phyloP scores from a whole-genome alignment of 2,329 filamentous ascomycete species.

The Phaeosphaeriaceae sp. region DNA sequence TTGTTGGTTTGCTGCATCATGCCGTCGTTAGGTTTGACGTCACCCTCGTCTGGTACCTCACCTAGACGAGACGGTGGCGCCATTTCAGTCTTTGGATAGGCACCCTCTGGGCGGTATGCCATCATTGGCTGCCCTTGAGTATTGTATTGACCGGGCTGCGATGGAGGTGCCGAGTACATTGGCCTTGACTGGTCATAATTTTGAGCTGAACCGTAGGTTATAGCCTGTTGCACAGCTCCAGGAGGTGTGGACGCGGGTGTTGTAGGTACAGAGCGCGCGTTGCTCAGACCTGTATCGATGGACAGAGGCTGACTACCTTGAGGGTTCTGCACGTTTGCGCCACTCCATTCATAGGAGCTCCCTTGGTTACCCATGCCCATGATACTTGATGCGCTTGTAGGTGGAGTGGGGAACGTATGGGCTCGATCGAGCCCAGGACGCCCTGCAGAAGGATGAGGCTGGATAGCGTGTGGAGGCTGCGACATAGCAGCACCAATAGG shows the following conservation, averaged over 20 bases:
- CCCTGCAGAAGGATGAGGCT: constrained; percentile 61
- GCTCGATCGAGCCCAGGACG: constrained; percentile 78
- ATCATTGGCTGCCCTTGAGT: constrained; percentile 69
- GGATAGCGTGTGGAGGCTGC: constrained; percentile 70
- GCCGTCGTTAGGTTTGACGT: constrained; percentile 68
- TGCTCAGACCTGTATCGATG: constrained; percentile 80
- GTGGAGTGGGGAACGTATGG: constrained; percentile 92
- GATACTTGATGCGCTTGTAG: constrained; percentile 88
- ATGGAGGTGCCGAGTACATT: constrained; percentile 75
- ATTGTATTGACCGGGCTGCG: constrained; percentile 71
- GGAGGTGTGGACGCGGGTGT: constrained; percentile 93
- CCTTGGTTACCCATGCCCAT: constrained; percentile 77
- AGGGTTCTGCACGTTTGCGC: constrained; percentile 49
- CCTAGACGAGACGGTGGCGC: constrained; percentile 74
- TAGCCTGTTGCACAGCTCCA: constrained; percentile 77
- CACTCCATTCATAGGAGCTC: constrained; percentile 78
- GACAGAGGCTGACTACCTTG: constrained; percentile 75
- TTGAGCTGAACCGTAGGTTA: constrained; percentile 76
- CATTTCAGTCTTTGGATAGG: constrained; percentile 86
- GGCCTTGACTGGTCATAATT: constrained; percentile 78
- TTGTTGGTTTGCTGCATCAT: constrained; percentile 58
- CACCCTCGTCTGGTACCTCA: constrained; percentile 66
- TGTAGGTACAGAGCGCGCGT: constrained; percentile 83
- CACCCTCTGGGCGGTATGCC: constrained; percentile 58
- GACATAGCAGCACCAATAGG: constrained; percentile 65